Base-by-base conservation (phyloP, 192 early-diverging fungal genomes). In the Polychytrium aggregatum region DNA sequence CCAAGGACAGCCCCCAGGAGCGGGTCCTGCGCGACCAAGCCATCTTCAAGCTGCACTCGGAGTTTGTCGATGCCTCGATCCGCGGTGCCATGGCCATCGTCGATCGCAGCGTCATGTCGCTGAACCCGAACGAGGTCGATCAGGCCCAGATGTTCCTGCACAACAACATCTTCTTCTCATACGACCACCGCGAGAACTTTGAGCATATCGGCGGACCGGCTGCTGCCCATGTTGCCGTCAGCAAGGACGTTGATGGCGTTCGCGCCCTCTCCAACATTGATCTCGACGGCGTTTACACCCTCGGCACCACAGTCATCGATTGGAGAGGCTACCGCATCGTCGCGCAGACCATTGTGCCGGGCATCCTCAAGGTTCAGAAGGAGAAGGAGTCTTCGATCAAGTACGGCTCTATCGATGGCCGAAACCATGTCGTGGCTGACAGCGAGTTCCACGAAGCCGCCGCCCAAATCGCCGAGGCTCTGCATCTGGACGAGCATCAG, bases 121-220 rank as follows among this genome's bases (percentile, higher is more conserved):
- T 90, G 38, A 92, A 88, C 60, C 90, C 85, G 34, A 46, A 69
- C 21, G 88, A 92, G 26, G 49, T 82, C 1, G 70, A 62, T 28
- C 24, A 30, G 39, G 45, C 55, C 6, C 60, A 63, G 48, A 72
- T 94, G 86, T 98, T 66, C 51, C 67, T 96, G 35, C 84, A 91
- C 60, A 93, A 92, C 71, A 93, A 92, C 59, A 95, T 98, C 39
- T 97, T 98, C 60, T 95, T 86, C 66, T 88, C 76, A 67, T 57
- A 44, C 22, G 94, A 96, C 66, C 80, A 85, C 20, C 77, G 85
- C 49, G 91, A 88, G 44, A 82, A 75, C 0, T 92, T 90, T 53
- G 75, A 85, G 30, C 70, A 65, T 13, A 59, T 88, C 11, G 94
- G 94, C 49, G 90, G 88, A 17, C 76, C 83, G 52, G 89, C 78